Conservation (phyloP, 805 yeast species). For the Cyberlindnera mississippiensis region DNA sequence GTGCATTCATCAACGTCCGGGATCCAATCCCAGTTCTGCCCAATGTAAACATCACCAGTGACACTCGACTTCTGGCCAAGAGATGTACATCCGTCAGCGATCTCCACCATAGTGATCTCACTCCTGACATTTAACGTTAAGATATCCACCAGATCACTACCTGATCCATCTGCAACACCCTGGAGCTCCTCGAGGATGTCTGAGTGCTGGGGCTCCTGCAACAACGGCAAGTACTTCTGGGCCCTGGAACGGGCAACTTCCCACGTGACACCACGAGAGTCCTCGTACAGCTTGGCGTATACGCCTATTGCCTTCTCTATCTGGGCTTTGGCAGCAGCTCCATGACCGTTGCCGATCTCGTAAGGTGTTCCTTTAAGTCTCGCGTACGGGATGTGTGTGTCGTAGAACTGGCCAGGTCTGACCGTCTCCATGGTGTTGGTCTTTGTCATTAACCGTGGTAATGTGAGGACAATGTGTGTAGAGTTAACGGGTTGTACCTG, state of each 20-base stretch:
- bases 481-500: too few species aligned
- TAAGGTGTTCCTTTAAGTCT: conserved; percentile 23
- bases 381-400: conserved; percentile 26
- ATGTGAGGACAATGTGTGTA: too few species aligned
- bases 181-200: conserved; percentile 33
- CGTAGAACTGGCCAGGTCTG: conserved; percentile 23
- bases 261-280: conserved; percentile 28
- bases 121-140: conserved; percentile 36
- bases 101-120: conserved; percentile 34
- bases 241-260: conserved; percentile 29
- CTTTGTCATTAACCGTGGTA: neutral
- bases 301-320: conserved; percentile 29
- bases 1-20: conserved; percentile 23
- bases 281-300: conserved; percentile 28
- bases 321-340: conserved; percentile 29
- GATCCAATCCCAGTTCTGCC: conserved; percentile 44
- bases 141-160: conserved; percentile 31
- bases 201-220: conserved; percentile 24
- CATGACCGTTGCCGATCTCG: conserved; percentile 35
- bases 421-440: conserved; percentile 13
- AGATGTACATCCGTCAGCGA: conserved; percentile 38
- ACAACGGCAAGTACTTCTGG: conserved; percentile 26
- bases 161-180: conserved; percentile 38
- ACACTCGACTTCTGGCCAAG: conserved; percentile 26
- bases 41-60: conserved; percentile 24